Conservation (phyloP, 2,329 filamentous ascomycete genomes). For the Aspergillus arachidicola region DNA sequence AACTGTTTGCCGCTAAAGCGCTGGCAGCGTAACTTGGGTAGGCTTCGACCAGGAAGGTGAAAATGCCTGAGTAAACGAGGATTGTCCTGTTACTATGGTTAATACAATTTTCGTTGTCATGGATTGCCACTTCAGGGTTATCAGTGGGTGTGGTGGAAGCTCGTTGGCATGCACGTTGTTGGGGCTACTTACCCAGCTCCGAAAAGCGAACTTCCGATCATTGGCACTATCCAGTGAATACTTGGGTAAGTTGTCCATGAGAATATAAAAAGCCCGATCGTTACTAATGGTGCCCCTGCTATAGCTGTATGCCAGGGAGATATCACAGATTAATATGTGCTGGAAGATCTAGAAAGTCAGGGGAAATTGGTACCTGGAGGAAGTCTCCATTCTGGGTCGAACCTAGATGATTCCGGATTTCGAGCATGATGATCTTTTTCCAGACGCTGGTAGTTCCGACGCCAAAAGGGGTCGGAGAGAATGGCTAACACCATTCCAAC, state of each 20-base stretch:
- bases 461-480: slow-evolving; percentile 49
- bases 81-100: slow-evolving; percentile 58
- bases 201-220: slow-evolving; percentile 73
- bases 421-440: slow-evolving; percentile 40
- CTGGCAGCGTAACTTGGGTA: slow-evolving; percentile 52
- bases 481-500: slow-evolving; percentile 51
- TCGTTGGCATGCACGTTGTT: not conserved
- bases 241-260: slow-evolving; percentile 76
- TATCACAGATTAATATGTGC: not conserved
- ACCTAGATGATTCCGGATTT: slow-evolving; percentile 45
- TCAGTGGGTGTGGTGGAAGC: slow-evolving; percentile 10
- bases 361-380: slow-evolving; percentile 58
- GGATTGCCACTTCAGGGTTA: not conserved
- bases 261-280: slow-evolving; percentile 83
- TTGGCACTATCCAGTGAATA: slow-evolving; percentile 76
- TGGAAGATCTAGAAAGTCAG: not conserved
- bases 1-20: slow-evolving; percentile 81
- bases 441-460: slow-evolving; percentile 48
- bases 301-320: slow-evolving; percentile 51
- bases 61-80: slow-evolving; percentile 79
- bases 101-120: not conserved
- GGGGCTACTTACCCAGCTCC: slow-evolving; percentile 63
- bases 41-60: slow-evolving; percentile 78
- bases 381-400: slow-evolving; percentile 85
- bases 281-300: slow-evolving; percentile 72